Evolutionary conservation across 73 alveolate genomes (phyloP).

Genomic region (Diophrys sp.): DNA sequence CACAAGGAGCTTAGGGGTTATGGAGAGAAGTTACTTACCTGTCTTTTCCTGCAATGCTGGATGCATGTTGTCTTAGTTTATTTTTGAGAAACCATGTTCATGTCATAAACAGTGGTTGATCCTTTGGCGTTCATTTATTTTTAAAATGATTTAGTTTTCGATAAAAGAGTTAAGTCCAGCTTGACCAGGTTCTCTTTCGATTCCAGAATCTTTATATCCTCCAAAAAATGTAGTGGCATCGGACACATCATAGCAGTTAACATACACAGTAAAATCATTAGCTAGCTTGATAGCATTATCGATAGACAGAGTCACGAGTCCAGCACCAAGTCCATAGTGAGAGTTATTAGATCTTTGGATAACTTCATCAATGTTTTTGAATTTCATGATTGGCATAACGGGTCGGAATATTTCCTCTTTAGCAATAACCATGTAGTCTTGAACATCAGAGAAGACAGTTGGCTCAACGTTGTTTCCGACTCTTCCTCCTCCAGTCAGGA

Average conservation of each 20-base stretch:
- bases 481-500: constrained; percentile 88
- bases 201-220: constrained; percentile 88
- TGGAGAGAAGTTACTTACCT: too few species aligned
- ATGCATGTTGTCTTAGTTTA: too few species aligned
- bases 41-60: too few species aligned
- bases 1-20: too few species aligned
- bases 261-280: constrained; percentile 70
- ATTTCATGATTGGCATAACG: constrained; percentile 77
- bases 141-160: too few species aligned
- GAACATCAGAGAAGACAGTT: constrained; percentile 83
- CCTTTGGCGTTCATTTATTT: too few species aligned
- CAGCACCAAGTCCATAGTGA: constrained; percentile 91
- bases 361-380: constrained; percentile 85
- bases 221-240: constrained; percentile 81
- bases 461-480: constrained; percentile 84
- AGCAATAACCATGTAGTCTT: constrained; percentile 83
- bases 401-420: constrained; percentile 95
- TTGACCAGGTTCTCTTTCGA: constrained; percentile 83
- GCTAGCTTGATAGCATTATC: constrained; percentile 63
- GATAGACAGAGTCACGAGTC: constrained; percentile 67
- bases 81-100: too few species aligned
- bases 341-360: constrained; percentile 86
- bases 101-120: too few species aligned
- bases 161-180: constrained; percentile 54
- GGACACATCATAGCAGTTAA: constrained; percentile 64